Conservation (phyloP, 2,329 filamentous ascomycete species). For the Hansfordia pulvinata region DNA sequence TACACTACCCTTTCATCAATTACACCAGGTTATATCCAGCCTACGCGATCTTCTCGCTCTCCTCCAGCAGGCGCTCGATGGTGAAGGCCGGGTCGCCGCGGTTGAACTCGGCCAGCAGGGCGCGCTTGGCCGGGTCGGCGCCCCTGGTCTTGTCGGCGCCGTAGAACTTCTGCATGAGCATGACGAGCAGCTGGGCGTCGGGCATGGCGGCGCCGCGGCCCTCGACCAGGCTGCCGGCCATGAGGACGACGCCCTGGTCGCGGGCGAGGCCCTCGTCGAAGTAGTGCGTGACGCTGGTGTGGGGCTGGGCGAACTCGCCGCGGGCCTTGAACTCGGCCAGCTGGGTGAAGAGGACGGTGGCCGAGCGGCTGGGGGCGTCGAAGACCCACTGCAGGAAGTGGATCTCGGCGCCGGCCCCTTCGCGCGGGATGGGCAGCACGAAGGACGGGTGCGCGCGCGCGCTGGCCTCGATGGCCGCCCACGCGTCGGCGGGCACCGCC, state of each 20-base stretch:
- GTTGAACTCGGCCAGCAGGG: conserved; percentile 70
- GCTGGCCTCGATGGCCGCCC: conserved; percentile 53
- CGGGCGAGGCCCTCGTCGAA: conserved; percentile 50
- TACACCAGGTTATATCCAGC: no score
- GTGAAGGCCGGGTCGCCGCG: conserved; percentile 67
- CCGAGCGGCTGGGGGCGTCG: conserved; percentile 48
- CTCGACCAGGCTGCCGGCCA: conserved; percentile 70
- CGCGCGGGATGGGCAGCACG: conserved; percentile 71
- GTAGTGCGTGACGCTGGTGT: conserved; percentile 91
- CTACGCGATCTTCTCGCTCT: conserved; percentile 62
- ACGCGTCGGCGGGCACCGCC: conserved; percentile 61
- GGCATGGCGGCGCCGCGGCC: conserved; percentile 63
- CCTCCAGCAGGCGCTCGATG: conserved; percentile 74
- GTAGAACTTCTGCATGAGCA: conserved; percentile 94
- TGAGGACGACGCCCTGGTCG: conserved; percentile 66
- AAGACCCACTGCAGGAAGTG: conserved; percentile 97
- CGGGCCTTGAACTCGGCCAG: conserved; percentile 85
- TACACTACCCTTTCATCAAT: no score
- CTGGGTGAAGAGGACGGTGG: conserved; percentile 82
- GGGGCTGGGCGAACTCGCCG: conserved; percentile 79
- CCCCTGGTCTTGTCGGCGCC: conserved; percentile 46
- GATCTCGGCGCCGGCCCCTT: conserved; percentile 64
- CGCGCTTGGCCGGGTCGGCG: conserved; percentile 36
- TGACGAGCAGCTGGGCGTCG: conserved; percentile 79
- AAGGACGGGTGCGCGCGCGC: conserved; percentile 75